phyloP scores from a whole-genome alignment of 306 rosid species.

The Glycine tomentella region DNA sequence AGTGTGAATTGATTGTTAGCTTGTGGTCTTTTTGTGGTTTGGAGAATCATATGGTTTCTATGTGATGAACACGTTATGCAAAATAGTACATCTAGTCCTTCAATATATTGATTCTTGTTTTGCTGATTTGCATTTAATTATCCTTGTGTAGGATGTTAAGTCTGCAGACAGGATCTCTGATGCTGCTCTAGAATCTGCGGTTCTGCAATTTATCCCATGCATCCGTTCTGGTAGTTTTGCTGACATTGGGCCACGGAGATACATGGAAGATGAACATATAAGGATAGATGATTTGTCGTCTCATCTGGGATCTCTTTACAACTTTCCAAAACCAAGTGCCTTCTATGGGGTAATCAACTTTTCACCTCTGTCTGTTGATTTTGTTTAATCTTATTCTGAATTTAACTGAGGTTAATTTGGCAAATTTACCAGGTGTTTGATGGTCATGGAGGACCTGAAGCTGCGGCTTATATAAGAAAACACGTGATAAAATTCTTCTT shows the following conservation, averaged over 20 bases:
- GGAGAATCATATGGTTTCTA: constrained; percentile 31
- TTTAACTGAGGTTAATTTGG: constrained; percentile 34
- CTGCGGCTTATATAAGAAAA: constrained; percentile 81
- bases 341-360: constrained; percentile 81
- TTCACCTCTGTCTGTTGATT: constrained; percentile 1
- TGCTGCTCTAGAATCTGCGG: constrained; percentile 55
- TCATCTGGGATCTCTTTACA: constrained; percentile 69
- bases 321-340: constrained; percentile 89
- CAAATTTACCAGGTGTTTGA: constrained; percentile 76
- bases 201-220: constrained; percentile 62
- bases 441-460: constrained; percentile 99
- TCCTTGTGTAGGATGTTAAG: constrained; percentile 63
- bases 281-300: constrained; percentile 83
- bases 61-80: not conserved
- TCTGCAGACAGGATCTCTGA: constrained; percentile 58
- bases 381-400: constrained; percentile 21
- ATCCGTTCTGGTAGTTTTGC: constrained; percentile 97
- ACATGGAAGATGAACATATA: constrained; percentile 99
- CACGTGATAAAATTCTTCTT: constrained; percentile 79
- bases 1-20: not conserved
- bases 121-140: constrained; percentile 36
- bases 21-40: constrained; percentile 6
- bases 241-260: constrained; percentile 88
- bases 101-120: constrained; percentile 29
- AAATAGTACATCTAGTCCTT: constrained; percentile 18